Conservation (phyloP, 2,329 filamentous ascomycete species). For the Exserohilum rostratum region DNA sequence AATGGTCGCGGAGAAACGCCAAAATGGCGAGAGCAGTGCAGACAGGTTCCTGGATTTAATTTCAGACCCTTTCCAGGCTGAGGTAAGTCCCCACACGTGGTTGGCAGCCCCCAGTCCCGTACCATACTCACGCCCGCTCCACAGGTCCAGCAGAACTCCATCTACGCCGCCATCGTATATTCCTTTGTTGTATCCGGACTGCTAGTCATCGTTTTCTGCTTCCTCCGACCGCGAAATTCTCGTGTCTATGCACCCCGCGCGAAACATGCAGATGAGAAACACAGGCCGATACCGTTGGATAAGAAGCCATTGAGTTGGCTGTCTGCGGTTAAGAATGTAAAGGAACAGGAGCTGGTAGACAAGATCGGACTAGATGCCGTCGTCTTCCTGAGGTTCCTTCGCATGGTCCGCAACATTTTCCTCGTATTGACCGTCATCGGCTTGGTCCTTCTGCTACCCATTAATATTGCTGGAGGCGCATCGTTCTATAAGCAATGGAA, state of each 20-base stretch:
- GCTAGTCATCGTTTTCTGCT: conserved; percentile 81
- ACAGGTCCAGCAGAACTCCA: conserved; percentile 65
- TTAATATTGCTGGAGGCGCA: conserved; percentile 65
- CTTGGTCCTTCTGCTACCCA: conserved; percentile 77
- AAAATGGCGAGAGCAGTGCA: conserved; percentile 24
- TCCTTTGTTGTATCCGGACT: conserved; percentile 76
- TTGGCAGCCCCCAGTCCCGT: background rate
- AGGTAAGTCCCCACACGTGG: conserved; percentile 24
- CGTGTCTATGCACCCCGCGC: conserved; percentile 92
- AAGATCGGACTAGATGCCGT: conserved; percentile 89
- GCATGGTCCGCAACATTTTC: conserved; percentile 93
- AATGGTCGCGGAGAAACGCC: conserved; percentile 21
- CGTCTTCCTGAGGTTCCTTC: conserved; percentile 82
- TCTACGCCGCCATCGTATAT: conserved; percentile 80
- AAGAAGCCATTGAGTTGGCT: conserved; percentile 91
- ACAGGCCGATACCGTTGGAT: conserved; percentile 82
- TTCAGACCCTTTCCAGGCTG: conserved; percentile 47
- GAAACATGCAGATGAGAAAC: conserved; percentile 89
- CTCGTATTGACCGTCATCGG: conserved; percentile 73
- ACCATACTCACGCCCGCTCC: background rate
- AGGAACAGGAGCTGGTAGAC: conserved; percentile 77
- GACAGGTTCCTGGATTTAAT: conserved; percentile 51
- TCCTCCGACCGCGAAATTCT: conserved; percentile 86
- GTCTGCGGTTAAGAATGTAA: conserved; percentile 73
- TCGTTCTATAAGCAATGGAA: conserved; percentile 37